phyloP scores from a whole-genome alignment of 805 yeast genomes.

The Wickerhamiella azyma region DNA sequence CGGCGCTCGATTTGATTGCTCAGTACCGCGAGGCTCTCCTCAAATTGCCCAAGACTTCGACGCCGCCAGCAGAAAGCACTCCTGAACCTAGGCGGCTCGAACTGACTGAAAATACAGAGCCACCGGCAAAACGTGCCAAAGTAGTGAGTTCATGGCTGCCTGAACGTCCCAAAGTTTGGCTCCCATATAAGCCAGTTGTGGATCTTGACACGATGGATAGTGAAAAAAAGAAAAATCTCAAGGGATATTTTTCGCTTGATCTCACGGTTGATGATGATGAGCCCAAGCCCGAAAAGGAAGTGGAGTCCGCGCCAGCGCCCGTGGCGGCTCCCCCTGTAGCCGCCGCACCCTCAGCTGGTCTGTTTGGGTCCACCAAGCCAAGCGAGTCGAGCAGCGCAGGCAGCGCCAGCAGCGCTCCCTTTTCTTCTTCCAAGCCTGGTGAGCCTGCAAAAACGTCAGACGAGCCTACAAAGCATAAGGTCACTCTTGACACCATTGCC shows the following conservation, averaged over 20 bases:
- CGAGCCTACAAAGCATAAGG: too few species aligned
- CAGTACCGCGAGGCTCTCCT: slow-evolving; percentile 2
- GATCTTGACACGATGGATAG: not conserved
- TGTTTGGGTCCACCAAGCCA: too few species aligned
- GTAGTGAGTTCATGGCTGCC: not conserved
- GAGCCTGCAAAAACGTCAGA: too few species aligned
- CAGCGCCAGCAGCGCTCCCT: too few species aligned
- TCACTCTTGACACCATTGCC: too few species aligned
- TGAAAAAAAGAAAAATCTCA: not conserved
- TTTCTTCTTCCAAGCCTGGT: too few species aligned
- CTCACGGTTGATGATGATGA: not conserved
- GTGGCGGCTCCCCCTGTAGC: not conserved
- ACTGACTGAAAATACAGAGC: not conserved
- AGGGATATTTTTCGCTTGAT: not conserved
- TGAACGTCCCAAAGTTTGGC: not conserved
- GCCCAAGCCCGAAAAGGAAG: not conserved
- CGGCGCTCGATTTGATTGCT: slow-evolving; percentile 3
- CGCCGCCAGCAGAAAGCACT: not conserved
- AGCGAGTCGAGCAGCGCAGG: not conserved
- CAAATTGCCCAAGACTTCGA: too few species aligned
- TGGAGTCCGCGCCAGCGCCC: not conserved
- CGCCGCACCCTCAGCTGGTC: too few species aligned
- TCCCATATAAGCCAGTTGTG: not conserved
- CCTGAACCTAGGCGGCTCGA: not conserved
- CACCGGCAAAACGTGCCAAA: not conserved